Conservation (phyloP, 2,329 filamentous ascomycete genomes). For the Fonsecaea monophora region DNA sequence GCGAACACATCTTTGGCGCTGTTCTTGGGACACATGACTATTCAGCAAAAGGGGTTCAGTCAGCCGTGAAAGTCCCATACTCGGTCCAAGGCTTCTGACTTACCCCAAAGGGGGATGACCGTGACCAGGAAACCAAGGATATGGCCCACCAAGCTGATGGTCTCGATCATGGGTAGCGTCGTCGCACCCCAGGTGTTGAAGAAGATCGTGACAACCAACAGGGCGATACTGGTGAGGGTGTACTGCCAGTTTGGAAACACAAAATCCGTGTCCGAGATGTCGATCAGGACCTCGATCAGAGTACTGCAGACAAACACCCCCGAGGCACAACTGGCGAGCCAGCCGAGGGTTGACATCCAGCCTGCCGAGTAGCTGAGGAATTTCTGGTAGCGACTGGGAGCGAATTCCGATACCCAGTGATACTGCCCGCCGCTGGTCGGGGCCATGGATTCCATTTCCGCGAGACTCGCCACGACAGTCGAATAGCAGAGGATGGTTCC, state of each 20-base stretch:
- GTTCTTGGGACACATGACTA: constrained; percentile 34
- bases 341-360: constrained; percentile 48
- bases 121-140: constrained; percentile 38
- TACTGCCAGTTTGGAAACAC: constrained; percentile 42
- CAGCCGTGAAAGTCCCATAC: not conserved
- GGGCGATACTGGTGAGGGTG: constrained; percentile 42
- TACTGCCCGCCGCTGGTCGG: constrained; percentile 43
- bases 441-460: constrained; percentile 64
- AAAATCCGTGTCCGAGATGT: constrained; percentile 41
- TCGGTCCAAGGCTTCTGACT: not conserved
- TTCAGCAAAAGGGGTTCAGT: not conserved
- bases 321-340: constrained; percentile 46
- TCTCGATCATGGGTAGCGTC: constrained; percentile 39
- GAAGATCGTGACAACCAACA: constrained; percentile 38
- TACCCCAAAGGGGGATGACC: constrained; percentile 39
- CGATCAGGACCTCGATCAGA: constrained; percentile 48
- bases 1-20: constrained; percentile 41
- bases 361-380: constrained; percentile 54
- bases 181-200: constrained; percentile 40
- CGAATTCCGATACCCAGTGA: constrained; percentile 43
- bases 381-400: constrained; percentile 50
- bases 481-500: constrained; percentile 70
- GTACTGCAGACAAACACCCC: constrained; percentile 47
- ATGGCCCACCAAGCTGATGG: constrained; percentile 38
- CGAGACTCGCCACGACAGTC: constrained; percentile 60